A percentile compares a stretch with the other conserved stretches of the same genome.
Evolutionary conservation across 2,329 filamentous ascomycete genomes (phyloP).

Genomic region (Xylariaceae sp.): DNA sequence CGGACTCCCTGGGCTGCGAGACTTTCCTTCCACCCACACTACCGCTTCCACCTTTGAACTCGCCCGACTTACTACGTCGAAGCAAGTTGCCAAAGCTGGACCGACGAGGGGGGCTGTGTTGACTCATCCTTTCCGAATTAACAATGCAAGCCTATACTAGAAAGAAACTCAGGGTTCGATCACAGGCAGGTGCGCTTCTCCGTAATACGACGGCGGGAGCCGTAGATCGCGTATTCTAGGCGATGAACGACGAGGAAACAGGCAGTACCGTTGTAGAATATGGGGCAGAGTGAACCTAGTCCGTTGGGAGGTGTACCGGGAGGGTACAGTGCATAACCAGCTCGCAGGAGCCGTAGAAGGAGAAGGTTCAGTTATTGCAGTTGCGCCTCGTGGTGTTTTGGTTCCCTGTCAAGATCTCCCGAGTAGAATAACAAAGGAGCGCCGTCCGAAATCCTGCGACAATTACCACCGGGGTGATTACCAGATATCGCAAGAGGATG

Average conservation of each 20-base stretch:
- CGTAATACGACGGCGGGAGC: slow-evolving; percentile 9
- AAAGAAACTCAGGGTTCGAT: slow-evolving; percentile 10
- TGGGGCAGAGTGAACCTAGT: slow-evolving; percentile 7
- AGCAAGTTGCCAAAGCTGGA: slow-evolving; percentile 49
- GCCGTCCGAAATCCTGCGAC: neutral
- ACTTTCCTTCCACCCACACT: slow-evolving; percentile 43
- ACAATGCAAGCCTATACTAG: slow-evolving; percentile 18
- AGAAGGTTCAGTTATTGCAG: slow-evolving; percentile 4
- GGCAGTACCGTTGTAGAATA: slow-evolving; percentile 15
- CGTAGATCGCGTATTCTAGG: slow-evolving; percentile 7
- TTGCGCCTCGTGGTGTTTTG: slow-evolving; percentile 4
- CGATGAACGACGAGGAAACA: slow-evolving; percentile 2
- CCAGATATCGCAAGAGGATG: slow-evolving; percentile 2
- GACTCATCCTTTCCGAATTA: slow-evolving; percentile 29
- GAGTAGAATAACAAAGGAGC: neutral
- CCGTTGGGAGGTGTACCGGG: slow-evolving; percentile 13
- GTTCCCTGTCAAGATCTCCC: neutral
- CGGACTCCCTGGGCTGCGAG: slow-evolving; percentile 45
- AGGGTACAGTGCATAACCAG: slow-evolving; percentile 1
- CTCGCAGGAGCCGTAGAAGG: slow-evolving; percentile 3
- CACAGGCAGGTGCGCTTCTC: slow-evolving; percentile 16
- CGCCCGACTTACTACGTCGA: slow-evolving; percentile 51
- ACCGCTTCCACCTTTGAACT: slow-evolving; percentile 41
- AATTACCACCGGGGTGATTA: slow-evolving; percentile 2
- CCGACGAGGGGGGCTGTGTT: slow-evolving; percentile 36